Conservation (phyloP, 768 basidiomycete species). For the Boletus tylopilopsis region DNA sequence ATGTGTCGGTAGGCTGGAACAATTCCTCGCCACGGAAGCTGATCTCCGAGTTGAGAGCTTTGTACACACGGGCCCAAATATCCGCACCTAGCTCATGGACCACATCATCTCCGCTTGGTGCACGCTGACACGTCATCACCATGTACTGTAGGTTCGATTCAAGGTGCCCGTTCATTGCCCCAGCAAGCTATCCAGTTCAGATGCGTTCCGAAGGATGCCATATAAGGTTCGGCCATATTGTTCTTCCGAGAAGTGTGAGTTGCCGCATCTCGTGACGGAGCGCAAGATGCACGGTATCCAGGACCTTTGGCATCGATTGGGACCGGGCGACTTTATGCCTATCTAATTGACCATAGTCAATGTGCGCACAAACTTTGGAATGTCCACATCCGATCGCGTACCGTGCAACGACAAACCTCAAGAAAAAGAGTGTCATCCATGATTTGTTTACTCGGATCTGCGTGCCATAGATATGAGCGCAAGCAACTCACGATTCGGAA, state of each 20-base stretch:
- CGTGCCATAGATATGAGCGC: no score
- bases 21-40: neutral
- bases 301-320: no score
- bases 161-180: constrained; percentile 1
- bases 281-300: no score
- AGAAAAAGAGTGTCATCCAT: no score
- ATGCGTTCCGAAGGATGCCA: neutral
- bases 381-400: no score
- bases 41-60: neutral
- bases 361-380: no score
- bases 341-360: no score
- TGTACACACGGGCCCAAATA: constrained; percentile 2
- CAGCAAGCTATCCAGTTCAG: neutral
- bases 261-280: neutral
- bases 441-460: no score
- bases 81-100: neutral
- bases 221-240: neutral
- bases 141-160: no score
- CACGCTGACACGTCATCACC: neutral
- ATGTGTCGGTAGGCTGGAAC: neutral
- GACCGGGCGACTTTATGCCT: no score
- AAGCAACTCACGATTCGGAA: no score
- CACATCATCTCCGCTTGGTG: constrained; percentile 6
- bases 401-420: no score
- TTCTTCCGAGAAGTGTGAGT: neutral